Base-by-base conservation (phyloP, 257 asterid genomes). In the Gentiana macrophylla region DNA sequence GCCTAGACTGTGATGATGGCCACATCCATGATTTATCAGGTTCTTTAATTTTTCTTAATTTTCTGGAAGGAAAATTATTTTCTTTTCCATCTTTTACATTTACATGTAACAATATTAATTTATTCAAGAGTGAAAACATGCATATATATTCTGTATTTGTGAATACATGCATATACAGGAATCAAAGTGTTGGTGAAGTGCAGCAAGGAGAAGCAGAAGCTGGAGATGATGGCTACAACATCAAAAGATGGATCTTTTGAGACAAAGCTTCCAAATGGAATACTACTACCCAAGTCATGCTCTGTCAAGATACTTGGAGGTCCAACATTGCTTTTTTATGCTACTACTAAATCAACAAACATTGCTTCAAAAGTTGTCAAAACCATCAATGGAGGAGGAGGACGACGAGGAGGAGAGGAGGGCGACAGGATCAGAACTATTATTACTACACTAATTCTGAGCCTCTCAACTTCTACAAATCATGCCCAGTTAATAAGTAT, bases 281-380 rank as follows among this genome's bases (percentile, higher is more conserved):
- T 2, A 10, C 49, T 52, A 0, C 48, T 67, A 10, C 76, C 67
- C 4, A 68, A 70, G 62, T 24, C 24, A 24, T 92, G 98, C 68
- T 41, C 60, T 71, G 94, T 94, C 62, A 85, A 74, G 82, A 81
- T 88, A 55, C 71, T 83, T 69, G 99, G 99, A 66, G 95, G 91
- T 43, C 82, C 94, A 11, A 51, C 65, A 41, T 81, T 72, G 66
- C 75, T 88, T 36, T 88, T 71, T 61, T 24, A 24, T 24, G 24
- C 24, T 24, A 24, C 6, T 41, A 45, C 69, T 49, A 55, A 80
- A 32, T 66, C 64, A 12, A 67, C 68, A 46, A 50, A 80, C 53
- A 52, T 69, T 0, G 9, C 70, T 4, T 35, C 77, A 6, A 61
- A 15, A 35, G 41, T 88, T 68, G 70, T 62, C 10, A 65, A 57